phyloP scores from a whole-genome alignment of 2,329 filamentous ascomycete genomes.

The Cladophialophora carrionii region DNA sequence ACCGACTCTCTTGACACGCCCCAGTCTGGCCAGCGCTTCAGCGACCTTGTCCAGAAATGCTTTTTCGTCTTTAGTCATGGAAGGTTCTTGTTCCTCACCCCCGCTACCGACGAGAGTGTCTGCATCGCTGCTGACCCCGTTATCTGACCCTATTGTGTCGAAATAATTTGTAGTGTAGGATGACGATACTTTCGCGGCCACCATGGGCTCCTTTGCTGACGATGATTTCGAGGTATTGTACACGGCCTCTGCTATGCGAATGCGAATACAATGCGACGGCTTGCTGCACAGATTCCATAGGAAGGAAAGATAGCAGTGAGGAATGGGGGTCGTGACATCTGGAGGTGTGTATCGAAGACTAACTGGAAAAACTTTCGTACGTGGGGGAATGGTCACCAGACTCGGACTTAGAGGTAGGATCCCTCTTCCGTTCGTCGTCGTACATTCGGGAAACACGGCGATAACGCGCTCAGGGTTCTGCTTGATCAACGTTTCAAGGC shows the following conservation, averaged over 20 bases:
- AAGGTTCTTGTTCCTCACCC: conserved; percentile 40
- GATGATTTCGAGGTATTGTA: conserved; percentile 32
- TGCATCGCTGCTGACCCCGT: conserved; percentile 39
- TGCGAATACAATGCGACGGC: conserved; percentile 85
- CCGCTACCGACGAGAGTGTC: conserved; percentile 39
- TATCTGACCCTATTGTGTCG: conserved; percentile 49
- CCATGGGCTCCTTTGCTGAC: conserved; percentile 7
- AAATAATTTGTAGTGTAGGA: conserved; percentile 53
- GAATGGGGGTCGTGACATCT: conserved; percentile 88
- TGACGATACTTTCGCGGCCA: conserved; percentile 38
- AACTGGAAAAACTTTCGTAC: conserved; percentile 83
- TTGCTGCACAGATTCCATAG: conserved; percentile 83
- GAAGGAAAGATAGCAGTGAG: conserved; percentile 71
- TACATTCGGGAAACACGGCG: conserved; percentile 90
- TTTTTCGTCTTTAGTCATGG: conserved; percentile 62
- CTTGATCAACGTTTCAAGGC: conserved; percentile 65
- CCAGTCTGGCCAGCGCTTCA: conserved; percentile 83
- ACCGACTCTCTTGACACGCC: conserved; percentile 85
- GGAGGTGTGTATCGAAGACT: conserved; percentile 85
- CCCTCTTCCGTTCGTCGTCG: conserved; percentile 88
- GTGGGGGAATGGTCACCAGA: conserved; percentile 67
- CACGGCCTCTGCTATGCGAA: conserved; percentile 81
- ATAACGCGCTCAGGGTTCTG: conserved; percentile 75
- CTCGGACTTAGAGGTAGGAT: conserved; percentile 82
- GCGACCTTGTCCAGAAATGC: conserved; percentile 75